Conservation (phyloP, 192 early-diverging fungal species). For the Mortierella claussenii region DNA sequence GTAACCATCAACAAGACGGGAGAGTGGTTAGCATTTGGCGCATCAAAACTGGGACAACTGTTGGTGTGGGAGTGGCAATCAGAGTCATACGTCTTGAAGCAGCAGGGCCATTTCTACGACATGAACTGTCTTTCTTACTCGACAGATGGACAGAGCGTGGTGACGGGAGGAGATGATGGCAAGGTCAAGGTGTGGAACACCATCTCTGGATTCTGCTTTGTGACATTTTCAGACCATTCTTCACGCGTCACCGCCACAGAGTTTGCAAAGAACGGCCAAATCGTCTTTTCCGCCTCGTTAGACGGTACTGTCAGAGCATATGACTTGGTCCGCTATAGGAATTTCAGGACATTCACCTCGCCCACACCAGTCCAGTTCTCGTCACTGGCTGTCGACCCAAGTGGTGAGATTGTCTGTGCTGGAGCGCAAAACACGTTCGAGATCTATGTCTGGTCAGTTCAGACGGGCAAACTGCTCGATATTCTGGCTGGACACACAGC, state of each 20-base stretch:
- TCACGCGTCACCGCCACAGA: constrained; percentile 83
- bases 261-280: constrained; percentile 93
- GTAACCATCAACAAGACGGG: constrained; percentile 90
- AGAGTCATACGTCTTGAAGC: constrained; percentile 98
- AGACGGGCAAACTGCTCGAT: constrained; percentile 98
- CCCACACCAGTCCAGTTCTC: constrained; percentile 96
- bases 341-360: constrained; percentile 97
- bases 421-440: constrained; percentile 95
- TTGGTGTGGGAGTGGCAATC: constrained; percentile 99
- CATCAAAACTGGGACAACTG: constrained; percentile 90
- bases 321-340: constrained; percentile 97
- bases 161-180: constrained; percentile 95
- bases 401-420: constrained; percentile 97
- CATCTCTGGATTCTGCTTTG: constrained; percentile 95
- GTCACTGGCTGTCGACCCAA: constrained; percentile 92
- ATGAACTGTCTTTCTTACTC: constrained; percentile 92
- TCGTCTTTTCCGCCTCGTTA: constrained; percentile 93
- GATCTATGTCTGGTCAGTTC: constrained; percentile 98
- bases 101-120: constrained; percentile 97
- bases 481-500: constrained; percentile 93
- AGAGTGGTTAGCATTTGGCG: constrained; percentile 99
- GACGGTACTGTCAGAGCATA: constrained; percentile 99
- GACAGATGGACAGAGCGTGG: constrained; percentile 92
- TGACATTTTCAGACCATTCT: constrained; percentile 95
- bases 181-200: constrained; percentile 99